Evolutionary conservation across 371 early-diverging fungal species (phyloP), one percentile per base, ranked within the genome.

Genomic region (Catenaria anguillulae): DNA sequence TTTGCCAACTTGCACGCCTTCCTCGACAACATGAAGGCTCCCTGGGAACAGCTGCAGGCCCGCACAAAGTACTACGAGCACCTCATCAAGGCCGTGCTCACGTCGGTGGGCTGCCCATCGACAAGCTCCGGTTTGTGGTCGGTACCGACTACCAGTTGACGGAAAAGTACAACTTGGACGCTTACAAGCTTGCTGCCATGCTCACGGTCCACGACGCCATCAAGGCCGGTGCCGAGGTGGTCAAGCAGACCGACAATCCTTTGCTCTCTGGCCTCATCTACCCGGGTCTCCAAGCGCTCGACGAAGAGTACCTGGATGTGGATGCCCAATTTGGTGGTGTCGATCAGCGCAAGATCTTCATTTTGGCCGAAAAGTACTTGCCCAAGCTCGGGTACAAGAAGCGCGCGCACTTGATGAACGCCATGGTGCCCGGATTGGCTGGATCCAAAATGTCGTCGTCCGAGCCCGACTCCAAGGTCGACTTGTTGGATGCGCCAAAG

Each of bases 301-400:
- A 99, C 73, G 99, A 99, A 78, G 93, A 99, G 77, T 93, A 97
- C 78, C 81, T 99, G 45, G 78, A 83, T 35, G 95, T 94, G 36
- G 99, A 99, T 75, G 92, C 89, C 31, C 99, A 99, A 77, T 99
- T 99, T 75, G 99, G 99, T 58, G 99, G 99, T 65, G 89, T 95
- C 17, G 99, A 99, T 75, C 99, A 99, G 79, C 88, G 99, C 73
- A 99, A 99, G 85, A 99, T 99, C 70, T 99, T 99, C 71, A 88
- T 89, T 2, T 86, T 92, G 75, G 98, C 99, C 45, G 94, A 92
- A 73, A 94, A 96, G 75, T 92, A 91, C 79, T 70, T 99, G 68
- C 99, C 99, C 33, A 75, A 77, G 46, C 75, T 99, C 36, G 99
- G 98, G 46, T 99, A 97, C 81, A 85, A 89, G 75, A 99, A 98